Conservation (phyloP, 345 rosid species). For the Populus simonii region DNA sequence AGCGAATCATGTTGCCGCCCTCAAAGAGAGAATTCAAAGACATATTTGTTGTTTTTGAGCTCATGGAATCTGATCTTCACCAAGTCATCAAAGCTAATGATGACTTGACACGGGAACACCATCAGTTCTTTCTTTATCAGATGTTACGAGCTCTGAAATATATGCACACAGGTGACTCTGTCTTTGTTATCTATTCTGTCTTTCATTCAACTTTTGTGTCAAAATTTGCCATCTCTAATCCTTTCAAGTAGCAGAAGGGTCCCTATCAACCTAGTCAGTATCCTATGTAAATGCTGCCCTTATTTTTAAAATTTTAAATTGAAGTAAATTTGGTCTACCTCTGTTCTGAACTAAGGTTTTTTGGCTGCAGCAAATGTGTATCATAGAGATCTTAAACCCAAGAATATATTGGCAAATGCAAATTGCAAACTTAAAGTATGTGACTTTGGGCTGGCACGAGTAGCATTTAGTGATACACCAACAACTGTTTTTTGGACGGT, state of each 20-base stretch:
- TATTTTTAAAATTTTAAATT: background rate
- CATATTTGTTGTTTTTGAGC: slow-evolving; percentile 93
- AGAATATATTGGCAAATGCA: slow-evolving; percentile 94
- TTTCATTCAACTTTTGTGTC: background rate
- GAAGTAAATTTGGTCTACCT: slow-evolving; percentile 1
- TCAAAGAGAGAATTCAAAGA: slow-evolving; percentile 93
- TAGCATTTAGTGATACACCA: slow-evolving; percentile 85
- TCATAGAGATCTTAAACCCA: slow-evolving; percentile 98
- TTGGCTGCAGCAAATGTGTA: slow-evolving; percentile 75
- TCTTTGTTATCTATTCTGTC: background rate
- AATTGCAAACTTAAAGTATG: slow-evolving; percentile 97
- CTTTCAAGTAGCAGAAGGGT: background rate
- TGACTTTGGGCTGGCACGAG: slow-evolving; percentile 93
- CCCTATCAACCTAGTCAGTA: background rate
- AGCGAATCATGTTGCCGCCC: slow-evolving; percentile 90
- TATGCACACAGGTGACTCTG: slow-evolving; percentile 83
- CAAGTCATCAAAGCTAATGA: slow-evolving; percentile 98
- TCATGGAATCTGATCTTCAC: slow-evolving; percentile 99
- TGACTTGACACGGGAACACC: slow-evolving; percentile 95
- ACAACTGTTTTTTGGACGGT: slow-evolving; percentile 95
- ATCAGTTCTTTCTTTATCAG: slow-evolving; percentile 94
- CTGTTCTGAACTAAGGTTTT: slow-evolving; percentile 24
- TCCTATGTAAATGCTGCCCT: background rate
- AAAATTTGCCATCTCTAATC: background rate
- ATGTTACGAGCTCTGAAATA: slow-evolving; percentile 95